Evolutionary conservation across 805 yeast species (phyloP).

Genomic region (Lipomyces orientalis): DNA sequence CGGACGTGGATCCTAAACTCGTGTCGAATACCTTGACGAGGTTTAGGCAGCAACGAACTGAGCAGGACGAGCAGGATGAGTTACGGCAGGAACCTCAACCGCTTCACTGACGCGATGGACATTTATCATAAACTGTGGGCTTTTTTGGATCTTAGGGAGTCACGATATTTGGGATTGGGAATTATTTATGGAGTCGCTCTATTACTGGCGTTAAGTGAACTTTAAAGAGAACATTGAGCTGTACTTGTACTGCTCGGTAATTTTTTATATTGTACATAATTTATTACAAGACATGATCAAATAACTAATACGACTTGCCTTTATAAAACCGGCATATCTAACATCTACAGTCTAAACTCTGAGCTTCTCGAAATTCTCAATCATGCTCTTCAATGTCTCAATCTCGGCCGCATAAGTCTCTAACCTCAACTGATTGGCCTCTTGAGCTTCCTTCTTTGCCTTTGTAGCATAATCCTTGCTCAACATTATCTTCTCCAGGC

Average conservation of each 20-base stretch:
- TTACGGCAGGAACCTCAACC: neutral
- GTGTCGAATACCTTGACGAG: constrained; percentile 31
- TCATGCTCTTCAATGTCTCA: constrained; percentile 85
- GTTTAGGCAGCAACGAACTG: constrained; percentile 17
- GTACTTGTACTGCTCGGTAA: no score
- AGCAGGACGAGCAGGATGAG: constrained; percentile 5
- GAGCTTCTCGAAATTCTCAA: constrained; percentile 80
- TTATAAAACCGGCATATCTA: neutral
- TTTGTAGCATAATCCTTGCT: constrained; percentile 82
- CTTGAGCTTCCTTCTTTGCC: constrained; percentile 83
- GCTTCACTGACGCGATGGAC: neutral
- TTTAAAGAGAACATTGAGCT: neutral
- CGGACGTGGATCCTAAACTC: constrained; percentile 34
- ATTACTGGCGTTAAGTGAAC: neutral
- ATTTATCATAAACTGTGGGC: neutral
- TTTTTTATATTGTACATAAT: neutral
- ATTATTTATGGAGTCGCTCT: neutral
- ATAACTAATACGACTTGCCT: neutral
- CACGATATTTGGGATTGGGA: neutral
- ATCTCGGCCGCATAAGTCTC: constrained; percentile 83
- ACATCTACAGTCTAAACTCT: constrained; percentile 50
- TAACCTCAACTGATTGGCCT: constrained; percentile 68
- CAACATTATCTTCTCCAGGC: constrained; percentile 70
- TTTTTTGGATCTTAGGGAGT: neutral
- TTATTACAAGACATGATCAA: neutral